Percentiles rank a stretch among this genome's conserved stretches.
phyloP scores from a whole-genome alignment of 495 filamentous ascomycete species.

The Parmelia sp. region DNA sequence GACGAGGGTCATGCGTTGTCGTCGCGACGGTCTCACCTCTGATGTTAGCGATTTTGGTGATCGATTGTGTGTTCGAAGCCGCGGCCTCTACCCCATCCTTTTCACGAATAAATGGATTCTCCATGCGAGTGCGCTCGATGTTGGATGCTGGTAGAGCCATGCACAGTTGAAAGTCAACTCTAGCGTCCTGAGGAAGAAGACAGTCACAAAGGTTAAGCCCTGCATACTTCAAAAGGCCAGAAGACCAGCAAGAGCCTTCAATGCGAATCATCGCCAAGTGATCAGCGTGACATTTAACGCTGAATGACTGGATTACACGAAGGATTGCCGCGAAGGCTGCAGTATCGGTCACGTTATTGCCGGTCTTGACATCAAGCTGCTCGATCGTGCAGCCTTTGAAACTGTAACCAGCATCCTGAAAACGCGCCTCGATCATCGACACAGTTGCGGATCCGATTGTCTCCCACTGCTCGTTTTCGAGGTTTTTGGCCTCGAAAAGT shows the following conservation, averaged over 20 bases:
- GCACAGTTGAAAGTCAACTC: background rate
- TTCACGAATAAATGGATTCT: background rate
- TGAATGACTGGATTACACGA: background rate
- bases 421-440: background rate
- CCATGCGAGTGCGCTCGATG: background rate
- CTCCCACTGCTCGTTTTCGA: background rate
- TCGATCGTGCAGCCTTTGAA: conserved; percentile 5
- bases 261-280: background rate
- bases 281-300: background rate
- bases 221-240: background rate
- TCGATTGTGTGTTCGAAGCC: background rate
- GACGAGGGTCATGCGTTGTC: background rate
- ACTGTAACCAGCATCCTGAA: background rate
- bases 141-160: background rate
- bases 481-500: background rate
- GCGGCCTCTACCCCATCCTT: background rate
- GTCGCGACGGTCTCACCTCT: background rate
- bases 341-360: background rate
- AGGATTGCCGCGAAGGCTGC: background rate
- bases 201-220: conserved; percentile 6
- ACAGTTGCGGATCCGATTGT: background rate
- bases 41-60: background rate
- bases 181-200: background rate
- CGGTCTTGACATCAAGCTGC: background rate
- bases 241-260: background rate